These are phyloP conservation scores for Apium graveolens DNA, from an alignment of 129 eudicot genomes.

Conservation along the genomic window DNA sequence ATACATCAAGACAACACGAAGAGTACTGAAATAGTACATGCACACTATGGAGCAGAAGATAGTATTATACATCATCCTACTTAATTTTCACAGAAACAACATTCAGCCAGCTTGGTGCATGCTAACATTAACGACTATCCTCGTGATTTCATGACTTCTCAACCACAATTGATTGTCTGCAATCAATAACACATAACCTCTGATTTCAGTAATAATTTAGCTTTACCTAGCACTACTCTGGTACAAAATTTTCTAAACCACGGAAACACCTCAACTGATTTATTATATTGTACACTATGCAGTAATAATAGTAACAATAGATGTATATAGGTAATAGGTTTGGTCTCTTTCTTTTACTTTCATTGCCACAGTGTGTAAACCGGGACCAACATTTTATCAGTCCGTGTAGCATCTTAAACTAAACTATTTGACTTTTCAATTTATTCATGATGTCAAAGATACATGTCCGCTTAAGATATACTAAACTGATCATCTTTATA, in stretches of 20 bases:
- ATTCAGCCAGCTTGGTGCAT: background rate
- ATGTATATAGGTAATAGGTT: background rate
- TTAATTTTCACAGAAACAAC: background rate
- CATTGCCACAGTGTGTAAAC: background rate
- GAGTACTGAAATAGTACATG: background rate
- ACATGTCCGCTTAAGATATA: background rate
- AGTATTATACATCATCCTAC: background rate
- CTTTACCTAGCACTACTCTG: background rate
- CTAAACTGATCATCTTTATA: background rate
- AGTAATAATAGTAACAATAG: background rate
- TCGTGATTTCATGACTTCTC: background rate
- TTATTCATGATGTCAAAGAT: background rate
- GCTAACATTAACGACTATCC: background rate
- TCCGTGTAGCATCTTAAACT: background rate
- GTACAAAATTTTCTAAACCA: background rate
- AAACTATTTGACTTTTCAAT: background rate
- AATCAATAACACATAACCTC: background rate
- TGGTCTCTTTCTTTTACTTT: background rate
- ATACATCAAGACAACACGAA: background rate
- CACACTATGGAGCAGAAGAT: background rate
- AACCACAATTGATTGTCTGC: background rate
- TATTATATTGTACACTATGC: background rate
- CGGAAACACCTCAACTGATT: background rate
- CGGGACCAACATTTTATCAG: background rate
- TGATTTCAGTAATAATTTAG: background rate